Conservation (phyloP, 345 rosid genomes). For the Reutealis trisperma region DNA sequence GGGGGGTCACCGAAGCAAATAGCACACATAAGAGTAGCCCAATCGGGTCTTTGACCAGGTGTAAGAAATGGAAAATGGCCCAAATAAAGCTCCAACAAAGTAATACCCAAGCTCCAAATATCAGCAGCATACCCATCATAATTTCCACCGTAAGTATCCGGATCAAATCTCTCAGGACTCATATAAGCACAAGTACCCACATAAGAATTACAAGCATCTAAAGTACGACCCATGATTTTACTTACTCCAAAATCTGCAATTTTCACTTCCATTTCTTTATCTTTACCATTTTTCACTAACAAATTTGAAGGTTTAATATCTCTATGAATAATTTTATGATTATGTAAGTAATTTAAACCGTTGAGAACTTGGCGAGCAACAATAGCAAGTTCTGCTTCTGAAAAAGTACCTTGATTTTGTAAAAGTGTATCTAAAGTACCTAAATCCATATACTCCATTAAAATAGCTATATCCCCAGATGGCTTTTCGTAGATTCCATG, state of each 20-base stretch:
- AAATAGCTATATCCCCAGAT: constrained; percentile 60
- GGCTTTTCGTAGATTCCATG: constrained; percentile 62
- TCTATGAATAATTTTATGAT: constrained; percentile 69
- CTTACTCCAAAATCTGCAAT: constrained; percentile 90
- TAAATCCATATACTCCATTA: constrained; percentile 82
- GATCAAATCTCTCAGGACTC: constrained; percentile 91
- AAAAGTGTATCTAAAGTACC: constrained; percentile 66
- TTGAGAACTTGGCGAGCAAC: constrained; percentile 63
- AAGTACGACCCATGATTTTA: constrained; percentile 61
- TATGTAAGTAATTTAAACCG: constrained; percentile 68
- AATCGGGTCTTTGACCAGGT: constrained; percentile 78
- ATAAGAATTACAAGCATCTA: constrained; percentile 79
- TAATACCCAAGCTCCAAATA: constrained; percentile 85
- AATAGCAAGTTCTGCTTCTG: constrained; percentile 49
- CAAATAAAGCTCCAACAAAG: constrained; percentile 68
- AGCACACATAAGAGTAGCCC: constrained; percentile 91
- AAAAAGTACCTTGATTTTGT: constrained; percentile 42
- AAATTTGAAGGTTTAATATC: constrained; percentile 86
- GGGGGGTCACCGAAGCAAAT: constrained; percentile 92
- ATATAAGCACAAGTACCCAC: constrained; percentile 94
- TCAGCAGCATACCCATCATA: constrained; percentile 78
- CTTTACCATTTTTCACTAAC: constrained; percentile 46
- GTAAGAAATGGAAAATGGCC: constrained; percentile 74
- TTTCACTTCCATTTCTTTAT: constrained; percentile 52
- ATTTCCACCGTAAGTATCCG: constrained; percentile 57